A percentile compares a stretch with the other conserved stretches of the same genome.
Evolutionary conservation across 2,329 filamentous ascomycete species (phyloP).

Genomic region (Cladosporium sp.): DNA sequence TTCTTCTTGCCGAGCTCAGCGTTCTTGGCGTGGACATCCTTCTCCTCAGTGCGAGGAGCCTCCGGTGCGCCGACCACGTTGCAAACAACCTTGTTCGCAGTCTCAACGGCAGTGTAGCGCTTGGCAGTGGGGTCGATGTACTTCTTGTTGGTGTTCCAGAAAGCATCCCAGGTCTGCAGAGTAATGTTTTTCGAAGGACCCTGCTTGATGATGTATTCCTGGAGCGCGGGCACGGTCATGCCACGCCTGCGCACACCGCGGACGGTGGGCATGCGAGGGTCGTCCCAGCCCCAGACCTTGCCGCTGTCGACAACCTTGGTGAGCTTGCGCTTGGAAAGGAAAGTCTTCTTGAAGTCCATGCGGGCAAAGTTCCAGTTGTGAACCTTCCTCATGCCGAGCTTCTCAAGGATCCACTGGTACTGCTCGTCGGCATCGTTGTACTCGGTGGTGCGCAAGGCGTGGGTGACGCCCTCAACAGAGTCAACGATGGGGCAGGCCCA

Average conservation of each 20-base stretch:
- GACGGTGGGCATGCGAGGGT: conserved; percentile 82
- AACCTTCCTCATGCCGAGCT: conserved; percentile 71
- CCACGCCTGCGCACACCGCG: conserved; percentile 76
- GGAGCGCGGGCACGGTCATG: conserved; percentile 75
- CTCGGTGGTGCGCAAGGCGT: conserved; percentile 80
- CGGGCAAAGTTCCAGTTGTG: conserved; percentile 84
- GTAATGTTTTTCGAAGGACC: conserved; percentile 82
- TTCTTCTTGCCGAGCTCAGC: conserved; percentile 80
- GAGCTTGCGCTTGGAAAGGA: conserved; percentile 83
- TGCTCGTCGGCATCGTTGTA: conserved; percentile 85
- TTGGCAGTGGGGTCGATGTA: conserved; percentile 51
- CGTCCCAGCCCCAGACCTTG: conserved; percentile 80
- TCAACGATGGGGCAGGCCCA: conserved; percentile 83
- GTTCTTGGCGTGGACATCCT: conserved; percentile 89
- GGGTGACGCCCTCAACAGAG: conserved; percentile 77
- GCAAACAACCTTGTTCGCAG: conserved; percentile 63
- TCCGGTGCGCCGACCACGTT: conserved; percentile 34
- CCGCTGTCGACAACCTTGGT: conserved; percentile 78
- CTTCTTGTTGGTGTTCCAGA: conserved; percentile 57
- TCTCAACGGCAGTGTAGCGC: conserved; percentile 59
- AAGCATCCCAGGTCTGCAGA: conserved; percentile 76
- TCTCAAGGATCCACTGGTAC: conserved; percentile 82
- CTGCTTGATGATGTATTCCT: conserved; percentile 82
- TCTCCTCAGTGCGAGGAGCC: conserved; percentile 64
- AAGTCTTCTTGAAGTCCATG: conserved; percentile 80